Base-by-base conservation (phyloP, 2,329 filamentous ascomycete genomes). In the Aspergillus brunneoviolaceus region DNA sequence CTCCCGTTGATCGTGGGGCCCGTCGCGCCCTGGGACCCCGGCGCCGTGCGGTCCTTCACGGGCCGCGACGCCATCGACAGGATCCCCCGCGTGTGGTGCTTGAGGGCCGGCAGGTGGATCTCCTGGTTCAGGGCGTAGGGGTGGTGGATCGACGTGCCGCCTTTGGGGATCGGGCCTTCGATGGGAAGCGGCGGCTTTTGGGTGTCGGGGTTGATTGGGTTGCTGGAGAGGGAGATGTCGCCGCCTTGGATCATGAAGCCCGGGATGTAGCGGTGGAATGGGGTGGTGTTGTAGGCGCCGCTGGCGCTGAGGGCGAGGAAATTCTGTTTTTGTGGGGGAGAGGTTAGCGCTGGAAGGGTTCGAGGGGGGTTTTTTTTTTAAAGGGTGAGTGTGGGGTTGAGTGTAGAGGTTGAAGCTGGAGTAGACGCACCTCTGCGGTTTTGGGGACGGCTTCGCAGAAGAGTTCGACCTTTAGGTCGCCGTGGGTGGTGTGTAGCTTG, bases 371-470 rank as follows among this genome's bases (percentile, higher is more conserved):
- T 21, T 21, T 21, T 21, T 21, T 21, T 21, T 21, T 21, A 2
- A 2, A 2, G 21, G 21, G 21, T 21, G 21, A 21, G 35, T 9
- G 55, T 59, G 14, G 50, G n/a, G 27, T 3, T 21, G 14, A 3
- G 16, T 16, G 14, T 12, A 27, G 1, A n/a, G 23, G 16, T 23
- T 19, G 31, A 1, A 4, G 27, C 27, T n/a, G 35, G 21, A 11
- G 49, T 29, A 48, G 33, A 68, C 79, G 58, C 79, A 89, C 89
- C 80, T 96, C 91, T 64, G 92, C 89, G 0, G 95, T 96, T 76
- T 94, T 93, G 63, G 95, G 95, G 33, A 96, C 92, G 68, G 90
- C 89, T 76, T 97, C 92, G 81, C 94, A 98, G 80, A 97, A 98
- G 67, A 99, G 82, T 77, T 98, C 95, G 69, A 98, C 86, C 80